phyloP scores from a whole-genome alignment of 2,329 filamentous ascomycete species.

The Xylariaceae sp. region DNA sequence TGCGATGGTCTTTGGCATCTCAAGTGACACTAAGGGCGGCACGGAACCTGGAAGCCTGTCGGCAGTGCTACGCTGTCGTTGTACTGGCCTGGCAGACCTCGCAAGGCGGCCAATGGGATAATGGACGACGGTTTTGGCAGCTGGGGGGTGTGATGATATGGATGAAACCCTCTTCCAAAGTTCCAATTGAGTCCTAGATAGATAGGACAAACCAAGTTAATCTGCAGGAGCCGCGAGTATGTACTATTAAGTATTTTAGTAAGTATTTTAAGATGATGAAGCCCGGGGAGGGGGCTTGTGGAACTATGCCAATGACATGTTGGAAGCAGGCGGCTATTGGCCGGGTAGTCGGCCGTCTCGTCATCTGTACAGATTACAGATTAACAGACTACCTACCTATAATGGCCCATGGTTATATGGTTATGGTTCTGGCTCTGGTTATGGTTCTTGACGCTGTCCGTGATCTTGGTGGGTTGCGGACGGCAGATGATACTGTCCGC shows the following conservation, averaged over 20 bases:
- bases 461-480: slow-evolving; percentile 5
- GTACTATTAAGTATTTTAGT: no score
- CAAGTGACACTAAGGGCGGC: slow-evolving; percentile 15
- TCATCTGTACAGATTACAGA: background rate
- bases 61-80: slow-evolving; percentile 13
- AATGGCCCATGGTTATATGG: no score
- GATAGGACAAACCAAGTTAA: no score
- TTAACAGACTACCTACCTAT: no score
- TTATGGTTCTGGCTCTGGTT: no score
- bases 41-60: slow-evolving; percentile 10
- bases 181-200: no score
- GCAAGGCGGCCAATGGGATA: slow-evolving; percentile 18
- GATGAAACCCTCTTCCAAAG: background rate
- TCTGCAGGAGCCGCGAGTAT: no score
- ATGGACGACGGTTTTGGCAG: background rate
- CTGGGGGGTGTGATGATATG: slow-evolving; percentile 4
- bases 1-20: slow-evolving; percentile 21
- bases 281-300: background rate
- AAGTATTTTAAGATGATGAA: background rate
- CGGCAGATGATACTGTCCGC: background rate
- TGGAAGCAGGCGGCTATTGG: background rate
- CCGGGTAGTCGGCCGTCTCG: background rate
- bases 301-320: background rate
- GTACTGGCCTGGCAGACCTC: slow-evolving; percentile 12
- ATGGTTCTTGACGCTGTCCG: slow-evolving; percentile 10